Percentiles rank a stretch among this genome's conserved stretches.
phyloP scores from a whole-genome alignment of 1,139 yeast genomes.

The Suhomyces terraborum region DNA sequence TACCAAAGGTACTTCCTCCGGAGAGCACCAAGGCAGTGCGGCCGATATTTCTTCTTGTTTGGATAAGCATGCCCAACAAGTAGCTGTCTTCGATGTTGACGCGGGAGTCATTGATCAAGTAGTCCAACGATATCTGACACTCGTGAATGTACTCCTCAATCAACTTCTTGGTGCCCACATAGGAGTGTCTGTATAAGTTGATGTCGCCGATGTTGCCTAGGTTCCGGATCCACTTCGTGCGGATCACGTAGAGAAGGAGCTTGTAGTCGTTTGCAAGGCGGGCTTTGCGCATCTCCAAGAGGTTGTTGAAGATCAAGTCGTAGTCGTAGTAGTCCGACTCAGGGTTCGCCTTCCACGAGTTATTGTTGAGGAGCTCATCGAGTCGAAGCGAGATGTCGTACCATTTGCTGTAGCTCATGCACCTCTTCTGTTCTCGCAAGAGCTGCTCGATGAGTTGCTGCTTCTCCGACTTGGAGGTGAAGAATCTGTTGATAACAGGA shows the following conservation, averaged over 20 bases:
- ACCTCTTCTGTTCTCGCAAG: conserved; percentile 54
- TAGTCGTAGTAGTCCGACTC: conserved; percentile 73
- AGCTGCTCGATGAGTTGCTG: conserved; percentile 32
- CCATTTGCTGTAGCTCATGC: conserved; percentile 75
- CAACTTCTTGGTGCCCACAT: conserved; percentile 80
- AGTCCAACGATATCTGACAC: conserved; percentile 64
- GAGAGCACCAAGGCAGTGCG: conserved; percentile 88
- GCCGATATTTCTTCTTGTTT: conserved; percentile 89
- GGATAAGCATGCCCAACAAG: conserved; percentile 75
- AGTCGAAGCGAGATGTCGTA: conserved; percentile 58
- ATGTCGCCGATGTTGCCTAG: conserved; percentile 87
- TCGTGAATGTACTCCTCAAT: conserved; percentile 84
- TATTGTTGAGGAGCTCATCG: conserved; percentile 64
- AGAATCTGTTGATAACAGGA: conserved; percentile 31
- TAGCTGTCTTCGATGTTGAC: conserved; percentile 66
- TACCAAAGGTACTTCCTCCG: conserved; percentile 95
- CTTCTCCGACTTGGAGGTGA: conserved; percentile 34
- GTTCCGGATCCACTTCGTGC: conserved; percentile 86
- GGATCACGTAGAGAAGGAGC: conserved; percentile 64
- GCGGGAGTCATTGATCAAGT: conserved; percentile 39
- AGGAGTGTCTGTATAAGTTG: conserved; percentile 72
- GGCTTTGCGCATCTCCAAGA: conserved; percentile 63
- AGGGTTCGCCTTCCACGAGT: conserved; percentile 68
- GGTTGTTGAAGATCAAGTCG: conserved; percentile 53
- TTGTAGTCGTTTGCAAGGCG: conserved; percentile 59